Evolutionary conservation across 176 grass and related monocot species (phyloP).

Genomic region (Zea mays): DNA sequence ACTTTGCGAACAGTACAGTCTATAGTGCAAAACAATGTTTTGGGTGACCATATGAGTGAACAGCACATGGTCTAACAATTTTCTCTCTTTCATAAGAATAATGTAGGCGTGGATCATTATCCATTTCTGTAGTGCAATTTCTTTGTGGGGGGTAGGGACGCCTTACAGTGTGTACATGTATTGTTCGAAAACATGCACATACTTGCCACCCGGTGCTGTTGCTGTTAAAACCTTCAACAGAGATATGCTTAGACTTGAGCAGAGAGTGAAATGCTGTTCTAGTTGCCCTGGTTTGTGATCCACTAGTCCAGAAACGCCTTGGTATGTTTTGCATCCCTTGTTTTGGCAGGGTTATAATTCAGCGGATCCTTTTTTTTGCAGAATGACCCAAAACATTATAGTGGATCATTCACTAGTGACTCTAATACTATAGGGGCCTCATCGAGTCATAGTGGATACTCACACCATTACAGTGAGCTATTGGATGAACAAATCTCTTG

Average conservation of each 20-base stretch:
- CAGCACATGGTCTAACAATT: too few species aligned
- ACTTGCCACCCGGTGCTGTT: neutral
- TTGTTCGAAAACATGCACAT: conserved; percentile 1
- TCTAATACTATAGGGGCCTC: conserved; percentile 44
- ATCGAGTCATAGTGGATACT: conserved; percentile 40
- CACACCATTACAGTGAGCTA: neutral
- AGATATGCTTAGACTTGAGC: neutral
- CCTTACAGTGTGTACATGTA: neutral
- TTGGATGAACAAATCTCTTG: conserved; percentile 49
- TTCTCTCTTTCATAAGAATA: neutral
- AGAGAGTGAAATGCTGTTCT: neutral
- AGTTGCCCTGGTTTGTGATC: too few species aligned
- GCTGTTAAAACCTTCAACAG: neutral
- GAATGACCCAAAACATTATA: conserved; percentile 33
- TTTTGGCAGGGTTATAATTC: conserved; percentile 7
- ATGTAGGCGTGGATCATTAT: neutral
- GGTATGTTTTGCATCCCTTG: neutral
- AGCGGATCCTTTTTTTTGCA: conserved; percentile 36
- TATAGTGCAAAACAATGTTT: too few species aligned
- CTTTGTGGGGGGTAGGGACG: neutral
- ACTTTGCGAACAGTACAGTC: too few species aligned
- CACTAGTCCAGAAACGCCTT: neutral
- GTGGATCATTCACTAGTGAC: conserved; percentile 16
- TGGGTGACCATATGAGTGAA: too few species aligned
- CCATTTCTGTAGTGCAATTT: neutral